These are phyloP conservation scores for Boletus semigastroideus DNA, from an alignment of 1,284 basidiomycete species.

Conservation along the genomic window DNA sequence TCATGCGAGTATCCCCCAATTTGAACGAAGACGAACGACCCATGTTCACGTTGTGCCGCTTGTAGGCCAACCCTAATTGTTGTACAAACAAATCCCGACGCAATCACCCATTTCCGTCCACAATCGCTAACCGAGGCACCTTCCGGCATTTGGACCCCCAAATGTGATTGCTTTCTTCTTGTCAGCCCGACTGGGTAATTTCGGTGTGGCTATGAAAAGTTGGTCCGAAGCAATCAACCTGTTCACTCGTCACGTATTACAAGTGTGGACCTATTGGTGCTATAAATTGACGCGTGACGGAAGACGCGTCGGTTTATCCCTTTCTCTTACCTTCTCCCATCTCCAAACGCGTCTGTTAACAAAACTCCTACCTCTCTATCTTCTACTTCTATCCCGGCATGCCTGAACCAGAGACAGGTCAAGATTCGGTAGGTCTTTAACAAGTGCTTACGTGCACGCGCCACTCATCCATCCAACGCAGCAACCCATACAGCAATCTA, in stretches of 20 bases:
- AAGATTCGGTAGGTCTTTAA: conserved; percentile 11
- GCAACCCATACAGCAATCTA: not conserved
- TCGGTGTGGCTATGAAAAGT: conserved; percentile 21
- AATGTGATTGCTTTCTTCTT: conserved; percentile 20
- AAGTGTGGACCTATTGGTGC: conserved; percentile 3
- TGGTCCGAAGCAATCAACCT: conserved; percentile 25
- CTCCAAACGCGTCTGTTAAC: not conserved
- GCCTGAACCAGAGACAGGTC: not conserved
- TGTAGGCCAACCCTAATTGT: conserved; percentile 1
- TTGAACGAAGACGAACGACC: not conserved
- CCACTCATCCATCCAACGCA: conserved; percentile 11
- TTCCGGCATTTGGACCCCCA: conserved; percentile 11
- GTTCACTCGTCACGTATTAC: conserved; percentile 11
- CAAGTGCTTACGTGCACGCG: not conserved
- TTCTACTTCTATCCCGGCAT: not conserved
- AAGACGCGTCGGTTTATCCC: not conserved
- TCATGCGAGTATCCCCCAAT: not conserved
- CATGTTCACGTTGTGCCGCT: conserved; percentile 24
- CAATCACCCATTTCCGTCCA: conserved; percentile 22
- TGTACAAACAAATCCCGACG: conserved; percentile 20
- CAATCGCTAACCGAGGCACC: conserved; percentile 19
- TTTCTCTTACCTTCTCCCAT: not conserved
- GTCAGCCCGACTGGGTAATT: conserved; percentile 20
- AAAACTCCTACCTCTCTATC: not conserved
- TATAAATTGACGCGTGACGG: conserved; percentile 19